Evolutionary conservation across 2,329 filamentous ascomycete genomes (phyloP).

Genomic region (Ascomycota sp.): DNA sequence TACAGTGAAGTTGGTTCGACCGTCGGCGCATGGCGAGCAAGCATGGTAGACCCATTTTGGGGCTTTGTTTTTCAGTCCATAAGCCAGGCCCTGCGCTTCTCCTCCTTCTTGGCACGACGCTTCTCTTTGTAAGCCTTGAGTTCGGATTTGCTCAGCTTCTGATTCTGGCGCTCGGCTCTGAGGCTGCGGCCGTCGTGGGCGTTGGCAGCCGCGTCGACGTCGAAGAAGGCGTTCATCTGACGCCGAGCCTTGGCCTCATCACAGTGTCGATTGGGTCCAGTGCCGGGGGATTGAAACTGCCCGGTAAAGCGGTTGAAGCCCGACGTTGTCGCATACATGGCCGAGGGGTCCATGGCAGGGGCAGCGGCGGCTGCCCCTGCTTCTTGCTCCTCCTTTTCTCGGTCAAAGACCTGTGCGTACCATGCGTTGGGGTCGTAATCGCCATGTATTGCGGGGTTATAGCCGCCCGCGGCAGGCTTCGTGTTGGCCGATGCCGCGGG

Average conservation of each 20-base stretch:
- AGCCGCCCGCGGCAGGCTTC: conserved; percentile 43
- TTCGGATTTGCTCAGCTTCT: conserved; percentile 70
- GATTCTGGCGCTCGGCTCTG: conserved; percentile 72
- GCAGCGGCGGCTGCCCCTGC: conserved; percentile 9
- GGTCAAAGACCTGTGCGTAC: conserved; percentile 49
- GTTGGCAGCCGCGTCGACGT: conserved; percentile 86
- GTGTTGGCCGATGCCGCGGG: conserved; percentile 15
- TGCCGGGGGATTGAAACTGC: conserved; percentile 48
- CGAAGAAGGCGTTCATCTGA: conserved; percentile 84
- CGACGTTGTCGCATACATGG: conserved; percentile 45
- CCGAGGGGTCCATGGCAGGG: conserved; percentile 7
- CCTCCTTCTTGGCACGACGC: conserved; percentile 72
- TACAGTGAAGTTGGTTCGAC: too few species aligned
- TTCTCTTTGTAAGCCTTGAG: conserved; percentile 85
- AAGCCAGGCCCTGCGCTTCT: conserved; percentile 83
- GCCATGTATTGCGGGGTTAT: conserved; percentile 91
- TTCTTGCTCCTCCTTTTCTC: conserved; percentile 11
- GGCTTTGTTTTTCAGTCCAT: conserved; percentile 55
- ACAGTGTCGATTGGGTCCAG: conserved; percentile 55
- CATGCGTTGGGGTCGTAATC: conserved; percentile 92
- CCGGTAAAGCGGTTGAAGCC: conserved; percentile 88
- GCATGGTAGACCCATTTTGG: too few species aligned
- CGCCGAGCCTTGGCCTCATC: conserved; percentile 74
- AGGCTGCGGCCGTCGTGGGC: conserved; percentile 76
- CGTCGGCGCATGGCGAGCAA: too few species aligned